phyloP scores from a whole-genome alignment of 495 filamentous ascomycete genomes.

The Friedmanniomyces endolithicus region DNA sequence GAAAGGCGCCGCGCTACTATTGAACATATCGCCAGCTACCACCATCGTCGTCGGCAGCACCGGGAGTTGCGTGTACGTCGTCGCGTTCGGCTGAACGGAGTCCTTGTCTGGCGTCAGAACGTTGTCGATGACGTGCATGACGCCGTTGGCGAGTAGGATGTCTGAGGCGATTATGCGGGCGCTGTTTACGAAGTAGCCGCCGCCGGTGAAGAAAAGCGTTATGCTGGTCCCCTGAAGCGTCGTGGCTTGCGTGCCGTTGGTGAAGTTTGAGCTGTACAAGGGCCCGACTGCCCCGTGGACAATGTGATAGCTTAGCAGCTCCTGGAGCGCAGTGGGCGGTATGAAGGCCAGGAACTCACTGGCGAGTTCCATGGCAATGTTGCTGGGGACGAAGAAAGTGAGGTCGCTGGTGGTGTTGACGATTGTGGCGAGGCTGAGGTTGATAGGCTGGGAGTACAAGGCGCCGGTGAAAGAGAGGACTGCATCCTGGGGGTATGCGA shows the following conservation, averaged over 20 bases:
- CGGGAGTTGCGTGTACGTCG: not conserved
- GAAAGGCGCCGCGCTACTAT: no score
- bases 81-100: not conserved
- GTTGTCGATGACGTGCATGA: conserved; percentile 17
- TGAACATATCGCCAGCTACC: no score
- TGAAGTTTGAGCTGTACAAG: not conserved
- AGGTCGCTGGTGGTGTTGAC: not conserved
- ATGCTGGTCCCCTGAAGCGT: not conserved
- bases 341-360: not conserved
- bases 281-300: not conserved
- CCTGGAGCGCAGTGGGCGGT: not conserved
- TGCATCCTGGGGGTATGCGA: not conserved
- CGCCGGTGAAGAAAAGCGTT: not conserved
- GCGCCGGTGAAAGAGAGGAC: not conserved
- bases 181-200: conserved; percentile 9
- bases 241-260: not conserved
- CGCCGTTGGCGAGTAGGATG: conserved; percentile 19
- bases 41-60: not conserved
- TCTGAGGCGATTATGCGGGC: conserved; percentile 16
- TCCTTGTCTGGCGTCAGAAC: conserved; percentile 1
- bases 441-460: not conserved
- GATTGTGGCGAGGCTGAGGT: not conserved
- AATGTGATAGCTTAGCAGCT: not conserved
- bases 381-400: conserved; percentile 1
- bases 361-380: not conserved